Conservation (phyloP, 805 yeast species). For the Metschnikowia koreensis region DNA sequence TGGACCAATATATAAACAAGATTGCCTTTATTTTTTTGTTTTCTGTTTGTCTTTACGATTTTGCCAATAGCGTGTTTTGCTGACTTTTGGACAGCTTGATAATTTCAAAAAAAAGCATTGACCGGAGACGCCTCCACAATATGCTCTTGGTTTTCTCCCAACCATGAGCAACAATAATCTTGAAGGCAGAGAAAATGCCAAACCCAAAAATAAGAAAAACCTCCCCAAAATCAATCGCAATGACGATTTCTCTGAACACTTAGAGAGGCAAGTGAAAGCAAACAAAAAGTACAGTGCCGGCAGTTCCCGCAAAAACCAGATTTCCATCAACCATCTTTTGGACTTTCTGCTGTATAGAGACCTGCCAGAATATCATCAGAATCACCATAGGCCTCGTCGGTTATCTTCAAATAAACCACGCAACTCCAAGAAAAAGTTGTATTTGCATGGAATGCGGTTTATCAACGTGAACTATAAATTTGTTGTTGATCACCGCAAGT, state of each 20-base stretch:
- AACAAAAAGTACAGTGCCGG: slow-evolving; percentile 4
- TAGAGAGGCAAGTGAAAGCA: slow-evolving; percentile 8
- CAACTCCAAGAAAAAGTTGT: slow-evolving; percentile 29
- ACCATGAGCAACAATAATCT: slow-evolving; percentile 10
- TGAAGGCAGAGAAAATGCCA: slow-evolving; percentile 5
- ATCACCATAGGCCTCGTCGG: slow-evolving; percentile 16
- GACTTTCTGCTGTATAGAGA: slow-evolving; percentile 49
- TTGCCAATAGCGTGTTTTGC: no score
- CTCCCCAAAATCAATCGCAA: slow-evolving; percentile 5
- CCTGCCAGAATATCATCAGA: slow-evolving; percentile 34
- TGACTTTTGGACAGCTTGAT: no score
- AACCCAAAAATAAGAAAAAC: neutral
- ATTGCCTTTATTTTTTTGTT: neutral
- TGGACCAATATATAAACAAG: neutral
- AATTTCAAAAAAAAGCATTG: neutral
- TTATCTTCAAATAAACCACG: slow-evolving; percentile 11
- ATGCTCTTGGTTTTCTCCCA: slow-evolving; percentile 6
- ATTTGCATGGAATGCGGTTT: slow-evolving; percentile 61
- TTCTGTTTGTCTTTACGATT: no score
- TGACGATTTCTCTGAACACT: slow-evolving; percentile 7
- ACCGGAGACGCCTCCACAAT: slow-evolving; percentile 5
- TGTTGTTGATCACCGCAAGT: slow-evolving; percentile 64
- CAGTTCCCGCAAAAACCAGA: slow-evolving; percentile 15
- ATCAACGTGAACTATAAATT: slow-evolving; percentile 85
- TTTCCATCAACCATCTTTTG: slow-evolving; percentile 63